phyloP scores from a whole-genome alignment of 2,329 filamentous ascomycete genomes.

The Rhexocercosporidium sp. region DNA sequence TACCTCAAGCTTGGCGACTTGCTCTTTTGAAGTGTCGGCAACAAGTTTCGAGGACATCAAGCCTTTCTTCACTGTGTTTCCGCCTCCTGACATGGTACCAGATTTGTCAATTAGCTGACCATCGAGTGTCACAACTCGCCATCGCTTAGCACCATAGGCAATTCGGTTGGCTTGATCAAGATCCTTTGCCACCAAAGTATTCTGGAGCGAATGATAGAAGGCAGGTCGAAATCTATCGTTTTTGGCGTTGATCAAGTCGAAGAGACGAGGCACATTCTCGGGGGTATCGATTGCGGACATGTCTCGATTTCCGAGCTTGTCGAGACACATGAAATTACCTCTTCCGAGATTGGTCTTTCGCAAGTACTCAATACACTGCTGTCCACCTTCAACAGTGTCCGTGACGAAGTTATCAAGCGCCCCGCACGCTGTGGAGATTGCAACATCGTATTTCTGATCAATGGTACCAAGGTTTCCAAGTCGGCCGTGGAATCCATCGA shows the following conservation, averaged over 20 bases:
- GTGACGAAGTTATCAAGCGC: constrained; percentile 95
- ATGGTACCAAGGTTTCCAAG: constrained; percentile 94
- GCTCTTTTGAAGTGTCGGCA: constrained; percentile 85
- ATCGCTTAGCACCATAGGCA: constrained; percentile 89
- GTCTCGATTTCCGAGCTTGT: constrained; percentile 81
- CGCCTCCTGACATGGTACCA: constrained; percentile 98
- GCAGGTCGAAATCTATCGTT: constrained; percentile 85
- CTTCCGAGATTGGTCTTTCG: constrained; percentile 96
- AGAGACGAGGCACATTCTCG: constrained; percentile 88
- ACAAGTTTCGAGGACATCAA: constrained; percentile 96
- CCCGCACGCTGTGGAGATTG: constrained; percentile 96
- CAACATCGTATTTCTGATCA: constrained; percentile 91
- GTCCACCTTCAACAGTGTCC: constrained; percentile 92
- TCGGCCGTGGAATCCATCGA: constrained; percentile 95
- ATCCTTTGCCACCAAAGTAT: constrained; percentile 91
- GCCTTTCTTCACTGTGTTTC: constrained; percentile 85
- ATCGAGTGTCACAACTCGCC: constrained; percentile 94
- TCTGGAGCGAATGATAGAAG: constrained; percentile 94
- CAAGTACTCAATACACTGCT: constrained; percentile 97
- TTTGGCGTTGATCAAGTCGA: constrained; percentile 90
- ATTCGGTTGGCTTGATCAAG: constrained; percentile 97
- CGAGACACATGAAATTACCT: constrained; percentile 95
- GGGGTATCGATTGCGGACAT: constrained; percentile 83
- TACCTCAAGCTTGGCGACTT: constrained; percentile 83
- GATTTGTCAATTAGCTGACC: constrained; percentile 97